Evolutionary conservation across 257 asterid genomes (phyloP).

Genomic region (Solanum chmielewskii): DNA sequence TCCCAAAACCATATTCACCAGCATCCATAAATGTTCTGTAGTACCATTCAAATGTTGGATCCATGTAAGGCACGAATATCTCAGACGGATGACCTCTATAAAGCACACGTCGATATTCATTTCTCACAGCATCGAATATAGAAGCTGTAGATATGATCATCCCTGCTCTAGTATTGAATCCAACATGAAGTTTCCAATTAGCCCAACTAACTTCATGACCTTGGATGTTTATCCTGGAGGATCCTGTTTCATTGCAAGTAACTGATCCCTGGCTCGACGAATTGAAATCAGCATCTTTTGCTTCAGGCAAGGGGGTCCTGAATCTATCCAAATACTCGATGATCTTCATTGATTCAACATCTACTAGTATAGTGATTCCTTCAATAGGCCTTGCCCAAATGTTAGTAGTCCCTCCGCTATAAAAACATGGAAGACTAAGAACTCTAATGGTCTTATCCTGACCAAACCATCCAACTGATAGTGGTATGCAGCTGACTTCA

Average conservation of each 20-base stretch:
- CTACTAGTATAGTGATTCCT: slow-evolving; percentile 38
- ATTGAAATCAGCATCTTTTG: slow-evolving; percentile 38
- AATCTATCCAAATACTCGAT: slow-evolving; percentile 24
- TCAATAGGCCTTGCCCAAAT: slow-evolving; percentile 62
- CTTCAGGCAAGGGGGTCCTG: slow-evolving; percentile 27
- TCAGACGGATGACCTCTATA: slow-evolving; percentile 64
- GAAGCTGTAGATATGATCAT: slow-evolving; percentile 50
- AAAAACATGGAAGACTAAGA: slow-evolving; percentile 42
- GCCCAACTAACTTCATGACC: slow-evolving; percentile 46
- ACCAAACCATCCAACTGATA: slow-evolving; percentile 69
- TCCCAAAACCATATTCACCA: slow-evolving; percentile 73
- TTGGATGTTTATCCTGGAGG: slow-evolving; percentile 10
- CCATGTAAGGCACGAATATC: slow-evolving; percentile 80
- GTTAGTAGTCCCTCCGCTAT: slow-evolving; percentile 43
- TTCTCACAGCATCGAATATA: slow-evolving; percentile 11
- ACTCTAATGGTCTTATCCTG: slow-evolving; percentile 32
- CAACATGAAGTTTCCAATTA: slow-evolving; percentile 57
- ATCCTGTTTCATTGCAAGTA: slow-evolving; percentile 15
- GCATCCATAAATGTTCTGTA: slow-evolving; percentile 53
- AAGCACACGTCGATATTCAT: slow-evolving; percentile 32
- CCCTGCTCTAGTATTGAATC: slow-evolving; percentile 62
- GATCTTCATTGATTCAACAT: slow-evolving; percentile 38
- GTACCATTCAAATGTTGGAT: slow-evolving; percentile 51
- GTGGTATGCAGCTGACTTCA: slow-evolving; percentile 46
- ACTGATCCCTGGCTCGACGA: slow-evolving; percentile 12